These are phyloP conservation scores for Blastobotrys petasosporus DNA, from an alignment of 1,139 yeast genomes.

Conservation along the genomic window DNA sequence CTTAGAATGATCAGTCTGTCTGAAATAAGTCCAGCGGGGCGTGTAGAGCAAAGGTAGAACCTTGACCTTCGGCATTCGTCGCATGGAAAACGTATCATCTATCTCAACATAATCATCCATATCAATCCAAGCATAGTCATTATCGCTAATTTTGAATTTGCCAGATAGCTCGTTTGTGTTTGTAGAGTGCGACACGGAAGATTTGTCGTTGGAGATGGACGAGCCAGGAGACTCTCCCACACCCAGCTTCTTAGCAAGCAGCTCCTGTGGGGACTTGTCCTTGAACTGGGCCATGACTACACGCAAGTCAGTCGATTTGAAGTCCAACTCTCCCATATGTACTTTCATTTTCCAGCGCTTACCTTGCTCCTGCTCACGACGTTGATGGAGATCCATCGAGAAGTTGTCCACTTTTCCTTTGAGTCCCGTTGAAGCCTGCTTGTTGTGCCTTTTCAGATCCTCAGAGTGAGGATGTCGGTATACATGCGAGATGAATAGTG, in stretches of 20 bases:
- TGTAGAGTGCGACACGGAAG: slow-evolving; percentile 10
- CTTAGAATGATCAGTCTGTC: slow-evolving; percentile 48
- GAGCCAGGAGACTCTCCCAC: slow-evolving; percentile 17
- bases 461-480: slow-evolving; percentile 53
- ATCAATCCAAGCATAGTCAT: slow-evolving; percentile 70
- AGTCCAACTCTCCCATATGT: slow-evolving; percentile 71
- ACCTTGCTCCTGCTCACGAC: slow-evolving; percentile 61
- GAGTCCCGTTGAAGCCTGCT: slow-evolving; percentile 65
- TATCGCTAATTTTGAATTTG: slow-evolving; percentile 38
- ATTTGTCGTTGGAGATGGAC: slow-evolving; percentile 14
- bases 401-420: slow-evolving; percentile 67
- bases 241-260: slow-evolving; percentile 37
- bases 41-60: slow-evolving; percentile 63
- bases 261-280: slow-evolving; percentile 47
- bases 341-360: slow-evolving; percentile 62
- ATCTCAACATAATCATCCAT: slow-evolving; percentile 74
- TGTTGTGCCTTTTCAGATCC: slow-evolving; percentile 39
- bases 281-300: slow-evolving; percentile 62
- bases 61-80: slow-evolving; percentile 49
- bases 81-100: slow-evolving; percentile 37
- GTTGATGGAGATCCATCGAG: slow-evolving; percentile 74
- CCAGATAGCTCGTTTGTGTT: slow-evolving; percentile 19
- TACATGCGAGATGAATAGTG: slow-evolving; percentile 67
- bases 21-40: slow-evolving; percentile 70
- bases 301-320: slow-evolving; percentile 65